phyloP scores from a whole-genome alignment of 768 basidiomycete genomes.

The Russula compacta region DNA sequence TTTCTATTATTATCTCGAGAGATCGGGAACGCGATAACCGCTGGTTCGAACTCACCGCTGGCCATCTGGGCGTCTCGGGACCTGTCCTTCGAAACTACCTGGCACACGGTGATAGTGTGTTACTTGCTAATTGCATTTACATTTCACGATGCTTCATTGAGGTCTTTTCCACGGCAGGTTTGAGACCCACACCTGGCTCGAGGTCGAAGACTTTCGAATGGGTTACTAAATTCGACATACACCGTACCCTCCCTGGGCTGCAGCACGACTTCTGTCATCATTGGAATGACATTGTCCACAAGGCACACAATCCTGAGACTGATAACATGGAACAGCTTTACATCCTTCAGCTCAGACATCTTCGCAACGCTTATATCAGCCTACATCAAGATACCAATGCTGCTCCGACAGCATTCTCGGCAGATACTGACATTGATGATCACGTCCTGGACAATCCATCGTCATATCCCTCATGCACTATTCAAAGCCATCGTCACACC shows the following conservation, averaged over 20 bases:
- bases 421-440: neutral
- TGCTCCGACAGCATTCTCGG: neutral
- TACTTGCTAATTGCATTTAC: neutral
- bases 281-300: neutral
- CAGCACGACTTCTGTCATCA: neutral
- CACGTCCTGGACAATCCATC: neutral
- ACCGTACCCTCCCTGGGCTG: neutral
- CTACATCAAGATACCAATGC: neutral
- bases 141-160: neutral
- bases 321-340: neutral
- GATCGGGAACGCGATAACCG: neutral
- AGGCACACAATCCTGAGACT: neutral
- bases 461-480: neutral
- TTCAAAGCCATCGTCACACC: neutral
- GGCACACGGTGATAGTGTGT: neutral
- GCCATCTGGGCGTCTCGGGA: neutral
- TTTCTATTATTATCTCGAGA: neutral
- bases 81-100: neutral
- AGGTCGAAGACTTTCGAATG: neutral
- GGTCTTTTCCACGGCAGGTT: neutral
- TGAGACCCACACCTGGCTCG: neutral
- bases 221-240: neutral
- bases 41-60: neutral
- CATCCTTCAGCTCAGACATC: neutral
- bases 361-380: neutral